Evolutionary conservation across 2,329 filamentous ascomycete species (phyloP), one percentile per base, ranked within the genome.

Genomic region (Claviceps pusilla): DNA sequence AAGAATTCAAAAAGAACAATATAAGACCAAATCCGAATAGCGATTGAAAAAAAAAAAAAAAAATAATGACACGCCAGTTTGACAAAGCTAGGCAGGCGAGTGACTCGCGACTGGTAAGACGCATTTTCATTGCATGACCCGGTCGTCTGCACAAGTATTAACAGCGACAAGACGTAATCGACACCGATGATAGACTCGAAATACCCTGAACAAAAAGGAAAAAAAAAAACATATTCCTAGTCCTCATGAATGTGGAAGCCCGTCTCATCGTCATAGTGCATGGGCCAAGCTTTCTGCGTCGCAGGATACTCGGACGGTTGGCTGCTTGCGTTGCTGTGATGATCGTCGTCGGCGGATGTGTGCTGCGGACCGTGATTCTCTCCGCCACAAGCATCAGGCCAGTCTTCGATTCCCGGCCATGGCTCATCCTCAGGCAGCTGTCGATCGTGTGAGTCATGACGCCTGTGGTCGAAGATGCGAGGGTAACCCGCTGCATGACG

Each of bases 231-330:
- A 14, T 35, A 53, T n/a, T 41, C 51, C 14, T 63, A 60, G 55
- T 73, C 71, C 60, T 72, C 71, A 58, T 73, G 71, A 43, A 73
- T 73, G 29, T 61, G 61, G 51, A 73, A 73, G 7, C 61, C 69
- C 2, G 57, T 50, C 35, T 58, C 58, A 19, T 58, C 60, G n/a
- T 61, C 60, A 29, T 60, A 61, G 28, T 51, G 35, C 9, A 28
- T 51, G 6, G 66, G 65, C 70, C 70, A 75, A 9, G 68, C 67
- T 16, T 64, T 68, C 57, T 76, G 73, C 12, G 72, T 78, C 61
- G 73, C 78, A 6, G 76, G 73, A 59, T 80, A 81, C 60, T 80
- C 78, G 19, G 73, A 77, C 1, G 78, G 78, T 59, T 72, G 70
- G 62, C 76, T 77, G 60, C 76, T 79, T 37, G 58, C 65, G 4